Evolutionary conservation across 108 stramenopile genomes (phyloP).

Genomic region (Skeletonema grethae): DNA sequence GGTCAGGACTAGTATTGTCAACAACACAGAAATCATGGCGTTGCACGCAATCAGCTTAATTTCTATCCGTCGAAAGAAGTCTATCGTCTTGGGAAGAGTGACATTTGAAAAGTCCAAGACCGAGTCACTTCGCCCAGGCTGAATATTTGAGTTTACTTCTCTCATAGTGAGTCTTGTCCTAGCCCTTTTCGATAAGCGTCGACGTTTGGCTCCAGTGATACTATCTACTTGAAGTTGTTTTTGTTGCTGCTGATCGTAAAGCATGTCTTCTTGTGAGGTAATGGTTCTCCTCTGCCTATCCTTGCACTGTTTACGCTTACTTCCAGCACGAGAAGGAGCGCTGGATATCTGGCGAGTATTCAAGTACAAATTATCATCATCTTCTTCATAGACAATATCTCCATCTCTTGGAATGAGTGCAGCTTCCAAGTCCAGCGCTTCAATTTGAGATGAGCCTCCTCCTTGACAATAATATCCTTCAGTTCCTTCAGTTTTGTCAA

Average conservation of each 20-base stretch:
- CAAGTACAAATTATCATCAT: not conserved
- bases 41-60: conserved; percentile 21
- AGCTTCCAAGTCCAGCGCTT: conserved; percentile 7
- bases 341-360: not conserved
- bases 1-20: conserved; percentile 22
- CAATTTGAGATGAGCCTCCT: not conserved
- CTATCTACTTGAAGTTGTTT: not conserved
- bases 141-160: conserved; percentile 33
- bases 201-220: conserved; percentile 15
- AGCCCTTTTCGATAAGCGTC: conserved; percentile 28
- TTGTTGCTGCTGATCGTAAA: not conserved
- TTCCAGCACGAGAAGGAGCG: not conserved
- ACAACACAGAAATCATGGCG: conserved; percentile 1
- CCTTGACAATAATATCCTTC: not conserved
- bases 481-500: not conserved
- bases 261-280: not conserved
- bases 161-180: conserved; percentile 36
- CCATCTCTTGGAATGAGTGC: not conserved
- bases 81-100: conserved; percentile 31
- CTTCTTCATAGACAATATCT: too few relatives aligned
- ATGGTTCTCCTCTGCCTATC: not conserved
- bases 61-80: conserved; percentile 36
- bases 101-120: conserved; percentile 2
- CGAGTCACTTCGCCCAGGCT: conserved; percentile 10
- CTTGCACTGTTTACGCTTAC: not conserved